Evolutionary conservation across 169 alveolate genomes (phyloP), one percentile per base, ranked within the genome.

Genomic region (Babesia ovis): DNA sequence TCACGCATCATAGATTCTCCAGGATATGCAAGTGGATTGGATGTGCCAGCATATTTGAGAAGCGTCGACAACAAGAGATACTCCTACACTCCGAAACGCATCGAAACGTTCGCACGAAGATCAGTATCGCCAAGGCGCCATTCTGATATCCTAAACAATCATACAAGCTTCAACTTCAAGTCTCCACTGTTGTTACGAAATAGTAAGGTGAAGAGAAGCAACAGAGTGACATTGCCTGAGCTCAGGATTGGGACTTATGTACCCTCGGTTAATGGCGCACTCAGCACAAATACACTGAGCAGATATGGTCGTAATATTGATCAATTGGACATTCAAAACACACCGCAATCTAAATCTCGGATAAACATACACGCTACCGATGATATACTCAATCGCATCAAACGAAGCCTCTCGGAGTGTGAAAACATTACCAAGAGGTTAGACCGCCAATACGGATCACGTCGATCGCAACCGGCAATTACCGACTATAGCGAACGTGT

Each of bases 351-450:
- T n/a, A 45, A 31, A 39, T 12, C 37, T 3, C 42, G 74, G 32
- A 64, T 64, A 1, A 64, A 64, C 74, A 64, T 64, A 43, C 74
- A 64, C 32, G 74, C 74, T 20, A 64, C 74, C n/a, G 74, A 64
- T 34, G 74, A 64, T 56, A 64, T 64, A 46, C 74, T 64, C 35
- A 64, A 64, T 64, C 74, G 74, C 74, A 64, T 64, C 35, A 64
- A 64, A 64, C 42, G 74, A 23, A 37, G 62, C 29, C 74, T 64
- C 2, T 64, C 74, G 9, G 74, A 64, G 74, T 64, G 74, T 50
- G 74, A 64, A 22, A 64, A n/a, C 37, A 64, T 64, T 12, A 29
- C 74, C 59, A 27, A 20, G 61, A 12, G 74, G 50, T 42, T 64
- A 39, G 74, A 64, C 74, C 51, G 42, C 27, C 74, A 64, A 20